Evolutionary conservation across 2,329 filamentous ascomycete genomes (phyloP), one percentile per base, ranked within the genome.

Genomic region (Allantophomopsis cytisporea): DNA sequence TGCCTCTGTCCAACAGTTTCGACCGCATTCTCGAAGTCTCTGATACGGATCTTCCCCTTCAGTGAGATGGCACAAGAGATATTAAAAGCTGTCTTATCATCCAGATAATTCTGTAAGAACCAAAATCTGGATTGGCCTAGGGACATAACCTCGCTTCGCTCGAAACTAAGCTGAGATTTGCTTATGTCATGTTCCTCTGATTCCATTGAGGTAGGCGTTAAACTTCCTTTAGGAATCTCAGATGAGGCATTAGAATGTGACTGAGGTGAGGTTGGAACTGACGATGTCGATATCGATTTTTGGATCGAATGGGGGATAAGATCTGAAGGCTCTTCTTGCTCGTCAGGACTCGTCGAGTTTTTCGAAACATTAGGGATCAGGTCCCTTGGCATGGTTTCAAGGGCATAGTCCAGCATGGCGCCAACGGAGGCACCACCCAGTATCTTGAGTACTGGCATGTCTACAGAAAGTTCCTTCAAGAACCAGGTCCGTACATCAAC

Each of bases 401-500:
- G 40, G 8, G 40, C 40, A 21, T 43, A 41, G 7, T 47, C 46
- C 17, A 45, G 23, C 15, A 36, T 31, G n/a, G 41, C 40, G 21
- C 14, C 14, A 18, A 47, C 33, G 14, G 41, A 38, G 14, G 30
- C 45, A 31, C 45, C 43, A 35, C 41, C 41, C 14, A 48, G 35
- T 14, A 48, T 38, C 21, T 45, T 45, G n/a, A 48, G 31, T 20
- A 48, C 46, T 16, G 46, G 45, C 31, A 48, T 41, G 31, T 48
- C 43, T 0, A 63, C 49, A 1, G 62, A 45, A 0, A 70, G 36
- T 31, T 64, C 53, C 40, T 65, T 65, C 13, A 61, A 34, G 43
- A 70, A 66, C 68, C 68, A 72, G 1, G 58, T 47, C 2, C 66
- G 31, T n/a, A 48, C 40, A n/a, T 46, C 44, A 28, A 47, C 45